phyloP scores from a whole-genome alignment of 495 filamentous ascomycete genomes.

The Endocarpon pusillum region DNA sequence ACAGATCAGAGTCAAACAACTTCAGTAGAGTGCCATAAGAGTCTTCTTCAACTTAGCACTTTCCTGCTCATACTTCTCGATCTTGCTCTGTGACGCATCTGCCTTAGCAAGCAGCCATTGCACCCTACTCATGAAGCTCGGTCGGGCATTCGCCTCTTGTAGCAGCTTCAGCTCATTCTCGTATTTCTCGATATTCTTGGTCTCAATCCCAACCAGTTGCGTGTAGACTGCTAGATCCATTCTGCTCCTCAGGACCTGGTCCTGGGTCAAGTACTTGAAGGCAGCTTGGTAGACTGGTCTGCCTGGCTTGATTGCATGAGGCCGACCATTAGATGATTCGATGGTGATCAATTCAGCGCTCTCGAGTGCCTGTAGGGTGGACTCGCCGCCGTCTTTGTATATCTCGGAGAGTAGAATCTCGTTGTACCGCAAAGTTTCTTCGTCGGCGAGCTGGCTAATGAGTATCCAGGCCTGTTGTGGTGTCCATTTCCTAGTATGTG shows the following conservation, averaged over 20 bases:
- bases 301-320: slow-evolving; percentile 56
- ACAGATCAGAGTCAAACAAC: neutral
- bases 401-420: slow-evolving; percentile 59
- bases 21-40: slow-evolving; percentile 14
- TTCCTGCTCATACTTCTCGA: slow-evolving; percentile 58
- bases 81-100: slow-evolving; percentile 51
- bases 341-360: slow-evolving; percentile 80
- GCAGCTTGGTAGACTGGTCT: slow-evolving; percentile 79
- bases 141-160: slow-evolving; percentile 39
- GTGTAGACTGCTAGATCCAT: slow-evolving; percentile 57
- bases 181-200: slow-evolving; percentile 53
- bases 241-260: slow-evolving; percentile 51
- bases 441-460: slow-evolving; percentile 49
- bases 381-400: slow-evolving; percentile 50
- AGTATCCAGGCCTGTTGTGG: slow-evolving; percentile 81
- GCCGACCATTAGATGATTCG: slow-evolving; percentile 53
- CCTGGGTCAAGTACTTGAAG: slow-evolving; percentile 51
- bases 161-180: slow-evolving; percentile 63
- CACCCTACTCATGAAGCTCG: slow-evolving; percentile 43
- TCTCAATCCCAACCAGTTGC: slow-evolving; percentile 55
- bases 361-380: slow-evolving; percentile 59
- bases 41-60: slow-evolving; percentile 52
- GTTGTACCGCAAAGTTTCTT: slow-evolving; percentile 57
- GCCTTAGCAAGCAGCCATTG: slow-evolving; percentile 60
- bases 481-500: slow-evolving; percentile 42